phyloP scores from a whole-genome alignment of 2,329 filamentous ascomycete genomes.

The Diaporthe sp. region DNA sequence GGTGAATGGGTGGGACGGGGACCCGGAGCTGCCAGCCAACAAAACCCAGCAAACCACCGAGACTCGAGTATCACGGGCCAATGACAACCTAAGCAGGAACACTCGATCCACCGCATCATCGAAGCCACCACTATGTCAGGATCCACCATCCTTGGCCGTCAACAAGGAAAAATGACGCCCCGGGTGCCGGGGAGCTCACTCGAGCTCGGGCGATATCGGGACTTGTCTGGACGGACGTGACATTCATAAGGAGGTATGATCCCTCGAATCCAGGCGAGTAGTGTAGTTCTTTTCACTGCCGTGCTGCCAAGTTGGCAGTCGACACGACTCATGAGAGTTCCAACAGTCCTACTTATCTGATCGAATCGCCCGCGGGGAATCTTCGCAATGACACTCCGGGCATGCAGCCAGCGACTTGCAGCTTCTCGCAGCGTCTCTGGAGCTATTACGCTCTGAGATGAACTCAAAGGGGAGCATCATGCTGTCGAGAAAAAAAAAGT shows the following conservation, averaged over 20 bases:
- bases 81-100: conserved; percentile 38
- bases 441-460: neutral
- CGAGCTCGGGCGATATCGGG: conserved; percentile 36
- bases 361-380: neutral
- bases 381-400: neutral
- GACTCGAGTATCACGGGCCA: conserved; percentile 43
- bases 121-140: conserved; percentile 38
- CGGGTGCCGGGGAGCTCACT: conserved; percentile 31
- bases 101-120: conserved; percentile 38
- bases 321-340: conserved; percentile 28
- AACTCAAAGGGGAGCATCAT: neutral
- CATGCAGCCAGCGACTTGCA: conserved; percentile 5
- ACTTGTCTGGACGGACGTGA: neutral
- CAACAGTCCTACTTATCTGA: conserved; percentile 9
- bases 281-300: neutral
- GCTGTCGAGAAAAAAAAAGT: neutral
- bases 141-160: conserved; percentile 38
- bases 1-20: conserved; percentile 36
- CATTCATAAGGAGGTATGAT: conserved; percentile 26
- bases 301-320: conserved; percentile 18
- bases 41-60: conserved; percentile 38
- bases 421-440: neutral
- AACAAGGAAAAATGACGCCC: conserved; percentile 40
- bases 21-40: conserved; percentile 37
- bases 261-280: neutral